These are phyloP conservation scores for Paraphaeosphaeria sporulosa DNA, from an alignment of 2,329 filamentous ascomycete species.

Conservation along the genomic window DNA sequence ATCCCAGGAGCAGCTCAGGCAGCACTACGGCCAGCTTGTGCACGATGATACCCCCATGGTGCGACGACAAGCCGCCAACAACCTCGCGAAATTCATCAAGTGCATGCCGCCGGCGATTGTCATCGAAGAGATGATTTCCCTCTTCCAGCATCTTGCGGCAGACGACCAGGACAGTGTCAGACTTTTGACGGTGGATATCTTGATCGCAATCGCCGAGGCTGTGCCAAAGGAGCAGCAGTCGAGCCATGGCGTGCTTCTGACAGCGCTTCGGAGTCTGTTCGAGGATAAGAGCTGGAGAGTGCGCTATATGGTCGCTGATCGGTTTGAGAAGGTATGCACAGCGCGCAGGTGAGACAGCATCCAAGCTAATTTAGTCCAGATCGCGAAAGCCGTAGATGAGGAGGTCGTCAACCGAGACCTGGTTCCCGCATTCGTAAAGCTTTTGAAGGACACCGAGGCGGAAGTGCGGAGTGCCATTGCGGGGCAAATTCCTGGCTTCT, in stretches of 20 bases:
- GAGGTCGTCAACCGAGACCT: slow-evolving; percentile 94
- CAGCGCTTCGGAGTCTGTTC: slow-evolving; percentile 89
- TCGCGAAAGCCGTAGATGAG: slow-evolving; percentile 97
- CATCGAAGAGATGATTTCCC: slow-evolving; percentile 97
- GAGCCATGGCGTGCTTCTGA: slow-evolving; percentile 91
- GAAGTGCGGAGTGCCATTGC: slow-evolving; percentile 97
- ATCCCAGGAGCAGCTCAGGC: slow-evolving; percentile 89
- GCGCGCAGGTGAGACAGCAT: slow-evolving; percentile 17
- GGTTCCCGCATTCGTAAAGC: slow-evolving; percentile 95
- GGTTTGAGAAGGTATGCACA: slow-evolving; percentile 85
- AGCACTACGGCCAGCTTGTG: slow-evolving; percentile 91
- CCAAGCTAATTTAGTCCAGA: slow-evolving; percentile 62
- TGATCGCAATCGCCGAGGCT: slow-evolving; percentile 95
- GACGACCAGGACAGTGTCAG: slow-evolving; percentile 99
- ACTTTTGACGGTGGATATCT: slow-evolving; percentile 91
- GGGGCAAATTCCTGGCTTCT: slow-evolving; percentile 98
- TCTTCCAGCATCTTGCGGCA: slow-evolving; percentile 95
- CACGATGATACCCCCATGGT: slow-evolving; percentile 99
- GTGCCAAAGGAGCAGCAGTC: slow-evolving; percentile 98
- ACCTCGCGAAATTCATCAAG: slow-evolving; percentile 96
- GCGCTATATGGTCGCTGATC: slow-evolving; percentile 98
- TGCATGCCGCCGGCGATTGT: slow-evolving; percentile 92
- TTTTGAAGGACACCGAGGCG: slow-evolving; percentile 96
- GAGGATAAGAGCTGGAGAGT: slow-evolving; percentile 99
- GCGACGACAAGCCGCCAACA: slow-evolving; percentile 92